phyloP scores from a whole-genome alignment of 345 rosid genomes.

The Mallotus nudiflorus region DNA sequence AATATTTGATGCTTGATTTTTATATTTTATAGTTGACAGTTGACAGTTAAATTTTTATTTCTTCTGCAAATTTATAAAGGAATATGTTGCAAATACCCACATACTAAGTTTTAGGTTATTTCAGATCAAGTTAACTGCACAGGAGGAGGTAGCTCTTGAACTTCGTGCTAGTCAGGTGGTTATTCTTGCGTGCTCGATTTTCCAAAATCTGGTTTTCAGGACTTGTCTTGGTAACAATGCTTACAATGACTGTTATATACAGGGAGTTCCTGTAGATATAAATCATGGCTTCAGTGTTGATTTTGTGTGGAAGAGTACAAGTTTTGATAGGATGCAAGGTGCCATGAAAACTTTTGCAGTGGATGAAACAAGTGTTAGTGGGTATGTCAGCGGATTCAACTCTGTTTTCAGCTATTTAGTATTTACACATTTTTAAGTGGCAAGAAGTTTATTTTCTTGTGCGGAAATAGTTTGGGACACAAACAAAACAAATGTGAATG shows the following conservation, averaged over 20 bases:
- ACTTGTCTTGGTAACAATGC: slow-evolving; percentile 2
- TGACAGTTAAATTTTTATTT: neutral
- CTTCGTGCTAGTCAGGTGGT: slow-evolving; percentile 97
- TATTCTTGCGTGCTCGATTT: slow-evolving; percentile 19
- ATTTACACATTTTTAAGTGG: neutral
- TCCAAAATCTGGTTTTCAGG: slow-evolving; percentile 4
- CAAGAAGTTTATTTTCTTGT: neutral
- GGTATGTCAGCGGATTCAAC: slow-evolving; percentile 42
- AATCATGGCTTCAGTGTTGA: slow-evolving; percentile 97
- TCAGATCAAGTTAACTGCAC: slow-evolving; percentile 94
- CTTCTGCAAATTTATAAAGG: neutral
- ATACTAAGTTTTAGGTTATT: slow-evolving; percentile 17
- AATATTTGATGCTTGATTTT: neutral
- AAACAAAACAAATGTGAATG: no score
- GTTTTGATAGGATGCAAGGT: slow-evolving; percentile 99
- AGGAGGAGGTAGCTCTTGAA: slow-evolving; percentile 99
- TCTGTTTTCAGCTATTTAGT: neutral
- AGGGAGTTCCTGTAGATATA: slow-evolving; percentile 96
- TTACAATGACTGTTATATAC: slow-evolving; percentile 23
- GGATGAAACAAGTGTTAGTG: slow-evolving; percentile 99
- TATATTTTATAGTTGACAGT: neutral
- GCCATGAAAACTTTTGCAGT: slow-evolving; percentile 99
- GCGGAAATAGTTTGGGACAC: neutral
- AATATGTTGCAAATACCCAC: no score
- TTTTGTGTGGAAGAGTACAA: slow-evolving; percentile 99